Conservation (phyloP, 331 rosid genomes). For the Ulmus americana region DNA sequence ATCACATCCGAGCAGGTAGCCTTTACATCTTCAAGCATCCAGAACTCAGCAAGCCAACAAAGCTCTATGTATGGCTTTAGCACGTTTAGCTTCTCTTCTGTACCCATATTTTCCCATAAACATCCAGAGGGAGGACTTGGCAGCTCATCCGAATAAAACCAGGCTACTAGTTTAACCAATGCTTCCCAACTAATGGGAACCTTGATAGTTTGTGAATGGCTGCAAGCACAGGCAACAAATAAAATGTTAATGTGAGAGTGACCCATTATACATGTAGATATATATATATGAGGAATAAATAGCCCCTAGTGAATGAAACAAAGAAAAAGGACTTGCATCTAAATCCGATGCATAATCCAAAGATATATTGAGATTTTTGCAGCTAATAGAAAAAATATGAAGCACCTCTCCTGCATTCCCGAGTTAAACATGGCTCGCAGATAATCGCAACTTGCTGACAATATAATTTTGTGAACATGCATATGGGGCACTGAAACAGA, state of each 20-base stretch:
- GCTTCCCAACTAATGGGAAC: constrained; percentile 75
- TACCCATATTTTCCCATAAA: constrained; percentile 65
- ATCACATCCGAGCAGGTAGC: constrained; percentile 56
- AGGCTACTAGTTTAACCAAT: constrained; percentile 55
- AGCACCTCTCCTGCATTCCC: constrained; percentile 86
- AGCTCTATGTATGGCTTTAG: constrained; percentile 70
- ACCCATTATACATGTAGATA: no score
- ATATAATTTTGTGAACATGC: constrained; percentile 75
- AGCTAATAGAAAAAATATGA: not conserved
- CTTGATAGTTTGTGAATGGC: constrained; percentile 54
- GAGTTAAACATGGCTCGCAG: constrained; percentile 66
- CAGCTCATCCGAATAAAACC: constrained; percentile 60
- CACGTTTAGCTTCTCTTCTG: constrained; percentile 51
- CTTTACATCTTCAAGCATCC: constrained; percentile 55
- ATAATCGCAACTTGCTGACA: constrained; percentile 71
- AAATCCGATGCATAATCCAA: not conserved
- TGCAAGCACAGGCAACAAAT: constrained; percentile 28
- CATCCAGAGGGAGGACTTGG: constrained; percentile 73
- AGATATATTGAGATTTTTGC: not conserved
- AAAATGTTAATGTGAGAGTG: not conserved
- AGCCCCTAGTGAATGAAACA: no score
- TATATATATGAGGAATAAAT: no score
- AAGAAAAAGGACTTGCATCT: not conserved
- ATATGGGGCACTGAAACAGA: constrained; percentile 50
- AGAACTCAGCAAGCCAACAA: constrained; percentile 71